These are phyloP conservation scores for Melanomma pulvis-pyrius DNA, from an alignment of 495 filamentous ascomycete species.

Conservation along the genomic window DNA sequence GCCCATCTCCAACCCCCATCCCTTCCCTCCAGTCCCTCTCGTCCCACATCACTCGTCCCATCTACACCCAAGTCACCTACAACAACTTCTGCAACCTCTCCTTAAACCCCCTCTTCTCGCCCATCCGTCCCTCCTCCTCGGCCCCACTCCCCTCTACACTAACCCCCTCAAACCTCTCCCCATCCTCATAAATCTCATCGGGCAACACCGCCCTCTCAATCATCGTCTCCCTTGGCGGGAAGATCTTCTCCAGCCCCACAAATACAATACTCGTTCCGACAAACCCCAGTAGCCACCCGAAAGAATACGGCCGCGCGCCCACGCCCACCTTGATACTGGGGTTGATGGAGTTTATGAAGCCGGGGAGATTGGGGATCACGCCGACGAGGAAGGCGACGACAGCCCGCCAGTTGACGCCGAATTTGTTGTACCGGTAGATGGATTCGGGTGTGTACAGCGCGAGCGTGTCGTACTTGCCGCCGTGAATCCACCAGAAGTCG, in stretches of 20 bases:
- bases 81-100: conserved; percentile 28
- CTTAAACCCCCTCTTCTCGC: conserved; percentile 31
- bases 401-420: conserved; percentile 68
- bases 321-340: conserved; percentile 49
- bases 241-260: conserved; percentile 46
- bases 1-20: no score
- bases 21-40: no score
- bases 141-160: conserved; percentile 22
- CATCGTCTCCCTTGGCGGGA: conserved; percentile 47
- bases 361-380: conserved; percentile 64
- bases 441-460: conserved; percentile 59
- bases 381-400: conserved; percentile 64
- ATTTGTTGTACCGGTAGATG: conserved; percentile 56
- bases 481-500: conserved; percentile 71
- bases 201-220: conserved; percentile 44
- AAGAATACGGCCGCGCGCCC: conserved; percentile 57
- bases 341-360: conserved; percentile 58
- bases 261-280: conserved; percentile 53
- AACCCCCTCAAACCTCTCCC: conserved; percentile 30
- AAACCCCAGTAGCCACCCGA: conserved; percentile 62
- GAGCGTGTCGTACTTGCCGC: conserved; percentile 61
- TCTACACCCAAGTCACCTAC: conserved; percentile 22
- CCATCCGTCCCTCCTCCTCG: conserved; percentile 13
- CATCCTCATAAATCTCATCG: conserved; percentile 41
- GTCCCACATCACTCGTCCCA: no score